Evolutionary conservation across 805 yeast genomes (phyloP), one percentile per base, ranked within the genome.

Genomic region (Zygosaccharomyces kombuchaensis): DNA sequence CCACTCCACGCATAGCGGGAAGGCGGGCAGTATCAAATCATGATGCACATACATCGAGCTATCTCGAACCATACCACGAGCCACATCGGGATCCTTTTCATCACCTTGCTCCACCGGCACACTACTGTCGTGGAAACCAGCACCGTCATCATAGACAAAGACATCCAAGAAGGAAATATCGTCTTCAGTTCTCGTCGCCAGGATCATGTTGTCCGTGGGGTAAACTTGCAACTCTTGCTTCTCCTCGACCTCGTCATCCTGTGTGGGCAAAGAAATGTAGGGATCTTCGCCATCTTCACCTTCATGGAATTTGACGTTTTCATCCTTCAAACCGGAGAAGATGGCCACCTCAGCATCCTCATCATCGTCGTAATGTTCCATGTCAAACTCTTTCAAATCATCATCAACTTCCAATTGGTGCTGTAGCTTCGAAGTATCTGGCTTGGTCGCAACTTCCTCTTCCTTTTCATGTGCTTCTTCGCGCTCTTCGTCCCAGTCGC

Each of bases 1-100:
- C 98, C 98, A 91, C 67, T 93, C 99, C 27, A 90, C 90, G 64
- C 97, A 88, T 50, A 93, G 75, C 34, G 99, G 99, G 76, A 93
- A 91, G 2, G 96, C 85, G 1, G 99, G 99, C 50, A 93, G 75
- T 96, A 93, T 88, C 56, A 91, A 69, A 65, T 93, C 99, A 67
- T 93, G 99, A 63, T 93, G 99, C 41, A 91, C 93, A 60, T 93
- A 93, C 52, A 93, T 70, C 31, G 82, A 79, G 44, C 83, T 77
- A 40, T 80, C 93, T 70, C 95, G 77, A 32, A 77, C 76, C 58
- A 80, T 64, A 9, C 91, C 95, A 53, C 74, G 78, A 40, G 86
- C 85, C 12, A 81, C 87, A 63, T 83, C 87, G n/a, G 80, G 80
- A 58, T 84, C 90, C 29, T 69, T 59, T 49, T 75, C 75, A 57